These are phyloP conservation scores for Saturnispora serradocipensis DNA, from an alignment of 805 yeast species.

Conservation along the genomic window DNA sequence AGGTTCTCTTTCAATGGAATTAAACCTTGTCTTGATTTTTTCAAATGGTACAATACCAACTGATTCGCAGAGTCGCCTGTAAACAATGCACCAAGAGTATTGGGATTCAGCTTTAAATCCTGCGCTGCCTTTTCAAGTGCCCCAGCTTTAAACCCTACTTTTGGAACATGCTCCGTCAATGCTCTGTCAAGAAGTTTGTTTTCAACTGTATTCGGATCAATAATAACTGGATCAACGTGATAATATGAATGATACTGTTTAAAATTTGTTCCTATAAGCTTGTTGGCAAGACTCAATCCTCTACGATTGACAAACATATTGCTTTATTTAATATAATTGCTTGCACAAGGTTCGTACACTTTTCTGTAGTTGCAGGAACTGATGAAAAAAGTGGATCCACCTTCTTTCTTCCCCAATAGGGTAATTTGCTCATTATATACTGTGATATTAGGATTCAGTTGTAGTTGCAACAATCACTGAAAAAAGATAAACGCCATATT, in stretches of 20 bases:
- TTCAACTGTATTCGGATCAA: constrained; percentile 29
- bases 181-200: constrained; percentile 29
- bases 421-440: not conserved
- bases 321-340: not conserved
- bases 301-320: not conserved
- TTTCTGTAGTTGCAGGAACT: not conserved
- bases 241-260: constrained; percentile 32
- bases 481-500: no score
- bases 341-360: not conserved
- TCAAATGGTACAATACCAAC: constrained; percentile 39
- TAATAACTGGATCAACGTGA: constrained; percentile 30
- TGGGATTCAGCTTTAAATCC: constrained; percentile 32
- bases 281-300: not conserved
- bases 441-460: not conserved
- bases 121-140: constrained; percentile 37
- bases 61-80: constrained; percentile 26
- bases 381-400: not conserved
- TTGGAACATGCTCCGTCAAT: constrained; percentile 31
- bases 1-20: constrained; percentile 19
- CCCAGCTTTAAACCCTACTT: constrained; percentile 33
- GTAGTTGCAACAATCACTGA: not conserved
- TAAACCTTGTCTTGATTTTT: constrained; percentile 32
- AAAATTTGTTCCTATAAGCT: not conserved
- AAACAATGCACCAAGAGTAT: constrained; percentile 34
- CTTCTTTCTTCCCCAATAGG: not conserved